Conservation (phyloP, 1,139 yeast genomes). For the Candida sojae region DNA sequence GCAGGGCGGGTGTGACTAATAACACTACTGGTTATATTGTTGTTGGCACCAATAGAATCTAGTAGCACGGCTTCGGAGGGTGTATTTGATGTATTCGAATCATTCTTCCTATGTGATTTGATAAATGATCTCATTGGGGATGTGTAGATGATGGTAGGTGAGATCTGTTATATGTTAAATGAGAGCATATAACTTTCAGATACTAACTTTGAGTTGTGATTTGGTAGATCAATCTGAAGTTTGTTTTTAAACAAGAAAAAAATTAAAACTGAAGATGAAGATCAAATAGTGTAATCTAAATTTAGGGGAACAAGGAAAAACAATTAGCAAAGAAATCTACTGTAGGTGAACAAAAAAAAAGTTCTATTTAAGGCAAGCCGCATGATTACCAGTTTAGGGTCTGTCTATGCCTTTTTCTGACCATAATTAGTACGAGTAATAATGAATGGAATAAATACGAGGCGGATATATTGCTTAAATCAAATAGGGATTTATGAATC, state of each 20-base stretch:
- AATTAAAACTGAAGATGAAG: not conserved
- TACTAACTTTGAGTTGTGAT: too few relatives aligned
- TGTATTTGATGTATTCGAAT: constrained; percentile 18
- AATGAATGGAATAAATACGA: too few relatives aligned
- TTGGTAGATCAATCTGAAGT: too few relatives aligned
- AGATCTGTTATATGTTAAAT: too few relatives aligned
- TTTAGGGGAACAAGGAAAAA: not conserved
- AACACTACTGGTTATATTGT: not conserved
- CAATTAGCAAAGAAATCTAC: not conserved
- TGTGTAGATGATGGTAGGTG: too few relatives aligned
- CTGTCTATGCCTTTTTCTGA: too few relatives aligned
- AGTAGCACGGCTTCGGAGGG: constrained; percentile 9
- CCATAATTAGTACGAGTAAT: too few relatives aligned
- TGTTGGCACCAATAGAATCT: constrained; percentile 1
- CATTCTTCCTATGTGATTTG: constrained; percentile 41
- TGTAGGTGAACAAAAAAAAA: not conserved
- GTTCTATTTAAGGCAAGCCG: not conserved
- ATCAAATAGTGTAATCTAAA: not conserved
- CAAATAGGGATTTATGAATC: not conserved
- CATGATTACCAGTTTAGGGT: not conserved
- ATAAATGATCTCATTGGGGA: constrained; percentile 47
- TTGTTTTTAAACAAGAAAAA: too few relatives aligned
- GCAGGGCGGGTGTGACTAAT: constrained; percentile 4
- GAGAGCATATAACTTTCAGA: too few relatives aligned
- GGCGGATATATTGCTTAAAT: too few relatives aligned